Conservation (phyloP, 768 basidiomycete genomes). For the Auricularia sp. region DNA sequence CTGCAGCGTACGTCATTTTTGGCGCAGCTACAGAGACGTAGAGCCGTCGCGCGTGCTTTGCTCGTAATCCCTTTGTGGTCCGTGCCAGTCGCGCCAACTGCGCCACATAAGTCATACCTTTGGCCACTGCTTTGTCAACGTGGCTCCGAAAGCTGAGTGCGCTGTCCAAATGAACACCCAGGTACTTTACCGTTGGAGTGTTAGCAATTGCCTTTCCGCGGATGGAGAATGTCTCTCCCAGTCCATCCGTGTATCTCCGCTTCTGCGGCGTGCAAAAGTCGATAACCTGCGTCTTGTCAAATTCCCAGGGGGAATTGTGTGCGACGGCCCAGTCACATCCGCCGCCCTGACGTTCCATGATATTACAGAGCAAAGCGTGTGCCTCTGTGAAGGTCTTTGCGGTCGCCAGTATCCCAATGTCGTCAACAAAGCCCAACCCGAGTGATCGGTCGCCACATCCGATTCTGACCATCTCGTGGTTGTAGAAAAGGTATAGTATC, state of each 20-base stretch:
- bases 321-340: background rate
- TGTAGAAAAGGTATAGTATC: constrained; percentile 19
- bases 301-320: background rate
- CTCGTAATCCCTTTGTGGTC: constrained; percentile 11
- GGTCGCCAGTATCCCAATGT: constrained; percentile 7
- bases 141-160: background rate
- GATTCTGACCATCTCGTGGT: constrained; percentile 14
- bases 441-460: constrained; percentile 5
- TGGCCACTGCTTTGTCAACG: background rate
- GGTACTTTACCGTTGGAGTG: background rate
- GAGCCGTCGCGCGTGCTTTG: constrained; percentile 14
- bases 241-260: background rate
- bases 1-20: constrained; percentile 18
- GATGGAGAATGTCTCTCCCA: background rate
- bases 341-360: constrained; percentile 10
- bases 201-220: background rate
- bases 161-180: background rate
- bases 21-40: constrained; percentile 20
- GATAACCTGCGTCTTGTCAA: background rate
- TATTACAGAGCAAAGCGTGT: constrained; percentile 2
- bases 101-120: constrained; percentile 14
- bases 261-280: background rate
- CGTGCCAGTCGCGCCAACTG: constrained; percentile 11
- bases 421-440: constrained; percentile 14
- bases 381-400: constrained; percentile 5